phyloP scores from a whole-genome alignment of 1,284 basidiomycete species.

The Schizopora paradoxa region DNA sequence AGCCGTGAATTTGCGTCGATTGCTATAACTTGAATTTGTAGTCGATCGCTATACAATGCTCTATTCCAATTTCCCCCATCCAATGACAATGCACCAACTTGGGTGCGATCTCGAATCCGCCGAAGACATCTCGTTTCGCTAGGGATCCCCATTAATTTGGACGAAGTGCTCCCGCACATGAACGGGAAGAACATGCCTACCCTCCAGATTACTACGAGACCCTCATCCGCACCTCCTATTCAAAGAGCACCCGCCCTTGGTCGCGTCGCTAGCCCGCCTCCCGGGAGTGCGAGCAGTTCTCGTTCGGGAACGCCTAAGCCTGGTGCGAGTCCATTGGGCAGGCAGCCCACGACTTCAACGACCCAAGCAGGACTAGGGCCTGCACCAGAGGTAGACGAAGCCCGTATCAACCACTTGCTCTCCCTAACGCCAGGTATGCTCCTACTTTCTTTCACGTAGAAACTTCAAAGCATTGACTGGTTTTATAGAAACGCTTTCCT shows the following conservation, averaged over 20 bases:
- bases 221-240: conserved; percentile 70
- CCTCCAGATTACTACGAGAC: conserved; percentile 77
- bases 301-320: conserved; percentile 54
- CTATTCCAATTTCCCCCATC: conserved; percentile 57
- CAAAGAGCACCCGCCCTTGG: conserved; percentile 39
- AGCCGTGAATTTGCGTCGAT: background rate
- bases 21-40: conserved; percentile 28
- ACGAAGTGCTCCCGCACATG: conserved; percentile 79
- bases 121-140: conserved; percentile 85
- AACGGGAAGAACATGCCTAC: conserved; percentile 69
- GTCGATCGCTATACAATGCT: conserved; percentile 71
- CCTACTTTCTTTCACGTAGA: conserved; percentile 4
- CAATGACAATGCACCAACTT: conserved; percentile 76
- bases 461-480: conserved; percentile 10
- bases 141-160: conserved; percentile 89
- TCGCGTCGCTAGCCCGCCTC: conserved; percentile 33
- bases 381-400: conserved; percentile 65
- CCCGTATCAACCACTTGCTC: conserved; percentile 60
- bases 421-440: conserved; percentile 61
- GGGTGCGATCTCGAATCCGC: conserved; percentile 85
- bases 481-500: conserved; percentile 56
- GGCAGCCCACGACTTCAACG: conserved; percentile 29
- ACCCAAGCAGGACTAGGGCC: conserved; percentile 62
- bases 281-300: conserved; percentile 36
- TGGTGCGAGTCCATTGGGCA: conserved; percentile 28